Base-by-base conservation (phyloP, 2,329 filamentous ascomycete genomes). In the Colletotrichum abscissum region DNA sequence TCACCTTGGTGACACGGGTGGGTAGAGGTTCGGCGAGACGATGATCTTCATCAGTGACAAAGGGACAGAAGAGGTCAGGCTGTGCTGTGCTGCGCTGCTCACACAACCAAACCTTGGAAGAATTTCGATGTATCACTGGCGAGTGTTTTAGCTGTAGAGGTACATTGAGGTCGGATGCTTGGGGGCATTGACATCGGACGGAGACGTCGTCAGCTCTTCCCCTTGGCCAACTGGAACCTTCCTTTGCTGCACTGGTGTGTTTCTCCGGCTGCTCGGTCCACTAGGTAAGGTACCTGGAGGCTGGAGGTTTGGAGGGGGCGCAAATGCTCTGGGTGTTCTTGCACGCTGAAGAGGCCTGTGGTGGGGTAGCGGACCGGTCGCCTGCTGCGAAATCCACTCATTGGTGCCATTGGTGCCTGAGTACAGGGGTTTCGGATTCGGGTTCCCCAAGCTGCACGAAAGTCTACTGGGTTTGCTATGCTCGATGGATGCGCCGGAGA, bases 191-290 rank as follows among this genome's bases (percentile, higher is more conserved):
- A 66, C 60, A 66, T 71, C 67, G 62, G 67, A 73, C 71, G 71
- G 67, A 69, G 67, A 73, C 71, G 71, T 73, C 71, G 71, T 73
- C 71, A 73, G 71, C 71, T 73, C 71, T 67, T 69, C 63, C 30
- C 33, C 60, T 64, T 52, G 42, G 60, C 60, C 62, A 71, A 49
- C 71, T 73, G 71, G 71, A 73, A 73, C 67, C 56, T 73, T 70
- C 69, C 49, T 57, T 42, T 64, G 65, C 69, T 54, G 64, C 55
- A 73, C 59, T 73, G 66, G 66, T 22, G 70, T 46, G 60, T 72
- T 72, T 73, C 69, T 64, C 72, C 59, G 69, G 69, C 64, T 73
- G 59, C 69, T 69, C 69, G 72, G 69, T 74, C 69, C 72, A 72
- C 64, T 72, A 67, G 16, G 35, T 42, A 19, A 42, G 38, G 38